Base-by-base conservation (phyloP, 768 basidiomycete species). In the Calocybe indica region DNA sequence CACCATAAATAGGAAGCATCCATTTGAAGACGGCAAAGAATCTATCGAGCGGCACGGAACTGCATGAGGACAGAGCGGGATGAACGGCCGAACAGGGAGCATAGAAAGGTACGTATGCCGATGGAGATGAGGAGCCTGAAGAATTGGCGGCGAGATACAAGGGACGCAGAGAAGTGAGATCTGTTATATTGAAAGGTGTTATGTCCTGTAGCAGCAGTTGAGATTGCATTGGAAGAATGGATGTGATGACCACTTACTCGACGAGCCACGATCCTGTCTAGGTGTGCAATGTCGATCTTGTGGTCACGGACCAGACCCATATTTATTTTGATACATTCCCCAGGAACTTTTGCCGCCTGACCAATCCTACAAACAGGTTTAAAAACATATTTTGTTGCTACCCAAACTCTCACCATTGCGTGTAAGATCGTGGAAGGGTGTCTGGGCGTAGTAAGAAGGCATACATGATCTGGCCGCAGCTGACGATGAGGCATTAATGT, bases 391-490 rank as follows among this genome's bases (percentile, higher is more conserved):
- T 41, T 42, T 4, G 29, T n/a, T 14, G 5, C 12, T n/a, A 22
- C 11, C 29, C 41, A 13, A 7, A 29, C 5, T 49, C 75, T 39
- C 51, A 90, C 92, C 92, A 95, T 36, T 62, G 63, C 15, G 70
- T 73, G 56, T 95, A 95, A 10, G 85, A 85, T 41, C 68, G 68
- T n/a, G 89, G 82, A 15, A 95, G 78, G 3, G 91, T 92, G 49
- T 93, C 90, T 12, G 89, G 92, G 36, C 86, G 75, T 34, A 89
- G 60, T 29, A 92, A 68, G 58, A 81, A 87, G 2, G 74, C 83
- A 58, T 90, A 93, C 61, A 92, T 66, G 61, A 97, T 95, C 63
- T 95, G 92, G 3, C 82, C 84, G 55, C 83, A 93, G 11, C 88
- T 89, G 14, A 7, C 28, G 43, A 47, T 37, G 5, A 37, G 2